Percentiles rank a stretch among this genome's conserved stretches.
Evolutionary conservation across 179 eudicot species (phyloP).

Genomic region (Amaranthus tricolor): DNA sequence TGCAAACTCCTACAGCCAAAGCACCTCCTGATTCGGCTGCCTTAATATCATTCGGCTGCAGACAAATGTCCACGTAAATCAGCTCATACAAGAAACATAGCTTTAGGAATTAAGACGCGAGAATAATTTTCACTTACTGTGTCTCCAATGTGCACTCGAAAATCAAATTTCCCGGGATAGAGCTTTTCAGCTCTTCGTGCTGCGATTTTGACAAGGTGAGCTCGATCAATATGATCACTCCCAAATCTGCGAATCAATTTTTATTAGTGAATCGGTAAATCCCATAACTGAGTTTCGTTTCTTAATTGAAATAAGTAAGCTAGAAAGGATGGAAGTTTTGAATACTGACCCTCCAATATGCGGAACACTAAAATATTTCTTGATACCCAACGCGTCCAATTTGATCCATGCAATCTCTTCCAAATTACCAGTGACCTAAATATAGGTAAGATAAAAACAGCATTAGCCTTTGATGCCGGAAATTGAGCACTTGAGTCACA

Average conservation of each 20-base stretch:
- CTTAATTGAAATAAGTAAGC: neutral
- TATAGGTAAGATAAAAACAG: no score
- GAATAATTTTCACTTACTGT: constrained; percentile 13
- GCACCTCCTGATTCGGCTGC: constrained; percentile 27
- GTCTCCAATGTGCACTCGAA: constrained; percentile 31
- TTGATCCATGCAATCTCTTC: constrained; percentile 31
- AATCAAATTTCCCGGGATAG: constrained; percentile 23
- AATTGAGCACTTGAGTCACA: no score
- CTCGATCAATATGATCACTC: constrained; percentile 30
- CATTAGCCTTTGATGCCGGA: no score
- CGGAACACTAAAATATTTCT: constrained; percentile 22
- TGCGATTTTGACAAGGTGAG: constrained; percentile 26
- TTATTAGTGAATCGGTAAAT: neutral
- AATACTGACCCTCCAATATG: constrained; percentile 27
- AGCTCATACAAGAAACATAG: constrained; percentile 8
- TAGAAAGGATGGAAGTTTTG: neutral
- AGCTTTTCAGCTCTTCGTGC: constrained; percentile 22
- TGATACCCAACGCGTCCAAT: constrained; percentile 27
- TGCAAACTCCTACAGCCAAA: constrained; percentile 28
- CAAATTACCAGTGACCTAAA: constrained; percentile 25
- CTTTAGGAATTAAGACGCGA: neutral
- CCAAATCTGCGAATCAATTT: constrained; percentile 22
- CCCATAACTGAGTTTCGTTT: no score
- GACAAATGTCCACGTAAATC: neutral
- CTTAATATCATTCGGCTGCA: constrained; percentile 26